Conservation (phyloP, 106 monocot genomes). For the Dioscorea alata region DNA sequence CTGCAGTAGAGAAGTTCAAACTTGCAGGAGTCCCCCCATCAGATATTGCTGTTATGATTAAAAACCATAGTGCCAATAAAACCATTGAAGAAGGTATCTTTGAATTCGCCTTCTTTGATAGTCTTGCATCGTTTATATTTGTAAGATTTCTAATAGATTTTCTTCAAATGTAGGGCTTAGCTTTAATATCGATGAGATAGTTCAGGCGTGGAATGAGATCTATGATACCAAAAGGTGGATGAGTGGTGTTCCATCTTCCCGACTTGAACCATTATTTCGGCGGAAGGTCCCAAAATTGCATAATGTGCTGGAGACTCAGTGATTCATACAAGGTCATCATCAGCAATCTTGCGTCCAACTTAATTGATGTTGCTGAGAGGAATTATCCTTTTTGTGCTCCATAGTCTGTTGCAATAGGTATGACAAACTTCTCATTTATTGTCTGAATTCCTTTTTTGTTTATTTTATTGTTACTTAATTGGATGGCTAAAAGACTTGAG, state of each 20-base stretch:
- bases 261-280: slow-evolving; percentile 73
- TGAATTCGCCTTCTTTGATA: not conserved
- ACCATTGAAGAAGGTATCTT: slow-evolving; percentile 73
- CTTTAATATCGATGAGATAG: slow-evolving; percentile 90
- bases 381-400: too few relatives aligned
- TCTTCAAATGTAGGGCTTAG: slow-evolving; percentile 45
- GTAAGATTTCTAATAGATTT: slow-evolving; percentile 11
- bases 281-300: slow-evolving; percentile 61
- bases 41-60: slow-evolving; percentile 84
- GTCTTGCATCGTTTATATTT: not conserved
- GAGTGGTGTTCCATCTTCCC: slow-evolving; percentile 51
- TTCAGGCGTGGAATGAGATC: slow-evolving; percentile 98
- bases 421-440: too few relatives aligned
- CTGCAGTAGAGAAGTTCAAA: slow-evolving; percentile 82
- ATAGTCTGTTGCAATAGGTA: too few relatives aligned
- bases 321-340: not conserved
- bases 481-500: too few relatives aligned
- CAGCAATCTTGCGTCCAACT: not conserved
- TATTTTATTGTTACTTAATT: too few relatives aligned
- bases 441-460: too few relatives aligned
- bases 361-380: too few relatives aligned
- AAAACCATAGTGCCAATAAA: slow-evolving; percentile 81
- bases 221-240: slow-evolving; percentile 90
- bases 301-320: slow-evolving; percentile 59
- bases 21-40: slow-evolving; percentile 62